phyloP scores from a whole-genome alignment of 495 filamentous ascomycete species.

The Podospora bellae-mahoneyi region DNA sequence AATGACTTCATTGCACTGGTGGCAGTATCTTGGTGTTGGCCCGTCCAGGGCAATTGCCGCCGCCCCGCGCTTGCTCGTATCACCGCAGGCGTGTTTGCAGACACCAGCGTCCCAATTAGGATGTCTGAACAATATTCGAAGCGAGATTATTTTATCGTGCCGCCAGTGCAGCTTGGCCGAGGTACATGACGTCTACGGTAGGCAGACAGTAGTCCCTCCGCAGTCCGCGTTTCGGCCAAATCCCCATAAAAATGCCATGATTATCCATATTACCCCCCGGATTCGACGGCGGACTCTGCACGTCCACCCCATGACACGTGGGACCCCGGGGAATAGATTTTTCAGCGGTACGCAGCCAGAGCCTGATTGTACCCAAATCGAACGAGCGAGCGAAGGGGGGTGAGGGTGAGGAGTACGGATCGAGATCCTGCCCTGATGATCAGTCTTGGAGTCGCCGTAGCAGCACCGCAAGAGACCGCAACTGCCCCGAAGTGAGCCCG shows the following conservation, averaged over 20 bases:
- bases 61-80: conserved; percentile 10
- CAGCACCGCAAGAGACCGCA: not conserved
- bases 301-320: conserved; percentile 27
- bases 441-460: not conserved
- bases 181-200: not conserved
- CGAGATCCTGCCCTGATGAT: conserved; percentile 2
- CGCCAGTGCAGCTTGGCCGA: conserved; percentile 19
- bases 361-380: not conserved
- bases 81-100: conserved; percentile 22
- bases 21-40: not conserved
- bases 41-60: conserved; percentile 23
- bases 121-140: conserved; percentile 7
- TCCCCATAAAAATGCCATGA: conserved; percentile 24
- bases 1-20: conserved; percentile 8
- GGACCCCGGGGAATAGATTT: conserved; percentile 25
- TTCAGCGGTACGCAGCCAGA: conserved; percentile 19
- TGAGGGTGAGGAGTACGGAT: not conserved
- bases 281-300: conserved; percentile 32
- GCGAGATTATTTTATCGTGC: conserved; percentile 16
- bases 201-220: conserved; percentile 4
- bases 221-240: conserved; percentile 10
- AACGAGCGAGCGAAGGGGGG: not conserved
- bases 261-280: conserved; percentile 44
- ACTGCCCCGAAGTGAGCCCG: not conserved
- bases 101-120: conserved; percentile 18